Conservation (phyloP, 257 asterid species). For the Echites panduratus region DNA sequence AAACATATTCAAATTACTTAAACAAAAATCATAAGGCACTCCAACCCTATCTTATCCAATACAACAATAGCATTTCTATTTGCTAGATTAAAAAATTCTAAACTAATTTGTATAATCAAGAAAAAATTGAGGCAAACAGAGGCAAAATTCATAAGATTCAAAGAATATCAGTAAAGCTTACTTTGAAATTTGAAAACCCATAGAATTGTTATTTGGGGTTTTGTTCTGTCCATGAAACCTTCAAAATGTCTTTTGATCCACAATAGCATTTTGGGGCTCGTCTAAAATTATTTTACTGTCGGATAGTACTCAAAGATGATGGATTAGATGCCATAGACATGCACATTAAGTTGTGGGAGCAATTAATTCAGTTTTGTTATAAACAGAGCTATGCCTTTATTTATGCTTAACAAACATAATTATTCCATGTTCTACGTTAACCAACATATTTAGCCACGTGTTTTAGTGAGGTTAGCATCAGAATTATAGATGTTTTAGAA, state of each 20-base stretch:
- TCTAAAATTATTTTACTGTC: too few relatives aligned
- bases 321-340: too few relatives aligned
- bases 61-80: not conserved
- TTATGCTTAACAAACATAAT: not conserved
- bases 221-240: too few relatives aligned
- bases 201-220: too few relatives aligned
- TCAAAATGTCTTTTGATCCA: too few relatives aligned
- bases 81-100: not conserved
- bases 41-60: not conserved
- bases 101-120: not conserved
- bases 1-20: too few relatives aligned
- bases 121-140: too few relatives aligned
- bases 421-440: not conserved
- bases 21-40: not conserved
- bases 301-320: too few relatives aligned
- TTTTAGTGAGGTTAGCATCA: not conserved
- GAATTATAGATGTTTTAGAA: not conserved
- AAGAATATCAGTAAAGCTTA: too few relatives aligned
- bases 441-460: not conserved
- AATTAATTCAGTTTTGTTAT: not conserved
- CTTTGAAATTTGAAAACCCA: too few relatives aligned
- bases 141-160: too few relatives aligned
- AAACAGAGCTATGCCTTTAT: not conserved
- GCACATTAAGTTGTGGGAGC: not conserved
- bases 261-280: too few relatives aligned